These are phyloP conservation scores for Poa annua DNA, from an alignment of 176 grass and related monocot genomes.

Conservation along the genomic window DNA sequence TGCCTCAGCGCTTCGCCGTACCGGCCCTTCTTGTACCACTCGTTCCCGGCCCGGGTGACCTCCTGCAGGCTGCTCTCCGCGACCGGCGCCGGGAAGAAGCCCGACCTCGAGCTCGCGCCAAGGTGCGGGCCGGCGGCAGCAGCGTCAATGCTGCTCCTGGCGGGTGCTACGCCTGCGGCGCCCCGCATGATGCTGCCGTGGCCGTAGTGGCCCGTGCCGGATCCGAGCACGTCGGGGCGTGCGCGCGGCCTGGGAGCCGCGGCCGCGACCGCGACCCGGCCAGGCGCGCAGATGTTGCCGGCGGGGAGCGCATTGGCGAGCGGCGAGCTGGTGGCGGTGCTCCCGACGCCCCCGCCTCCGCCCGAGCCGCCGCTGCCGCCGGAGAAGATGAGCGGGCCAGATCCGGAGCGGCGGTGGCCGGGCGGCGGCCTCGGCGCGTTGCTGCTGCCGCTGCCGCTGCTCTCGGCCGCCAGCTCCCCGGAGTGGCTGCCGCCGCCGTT, in stretches of 20 bases:
- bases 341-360: constrained; percentile 27
- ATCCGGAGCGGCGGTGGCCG: constrained; percentile 50
- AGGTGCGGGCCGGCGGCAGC: not conserved
- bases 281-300: constrained; percentile 66
- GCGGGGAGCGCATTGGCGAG: constrained; percentile 62
- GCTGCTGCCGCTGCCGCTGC: constrained; percentile 22
- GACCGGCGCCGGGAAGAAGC: constrained; percentile 34
- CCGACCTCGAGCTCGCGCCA: constrained; percentile 18
- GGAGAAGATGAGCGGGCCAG: constrained; percentile 56
- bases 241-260: constrained; percentile 27
- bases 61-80: constrained; percentile 41
- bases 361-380: constrained; percentile 42
- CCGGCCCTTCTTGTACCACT: constrained; percentile 64
- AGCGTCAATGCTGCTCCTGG: constrained; percentile 36
- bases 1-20: constrained; percentile 59
- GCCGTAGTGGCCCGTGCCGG: constrained; percentile 66
- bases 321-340: constrained; percentile 64
- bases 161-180: not conserved
- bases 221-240: constrained; percentile 62
- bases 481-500: constrained; percentile 30
- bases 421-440: constrained; percentile 42
- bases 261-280: constrained; percentile 37
- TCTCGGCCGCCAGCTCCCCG: constrained; percentile 55
- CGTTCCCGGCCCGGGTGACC: constrained; percentile 59
- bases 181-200: constrained; percentile 75